Evolutionary conservation across 2,329 filamentous ascomycete genomes (phyloP), one percentile per base, ranked within the genome.

Genomic region (Intubia oerlemansii): DNA sequence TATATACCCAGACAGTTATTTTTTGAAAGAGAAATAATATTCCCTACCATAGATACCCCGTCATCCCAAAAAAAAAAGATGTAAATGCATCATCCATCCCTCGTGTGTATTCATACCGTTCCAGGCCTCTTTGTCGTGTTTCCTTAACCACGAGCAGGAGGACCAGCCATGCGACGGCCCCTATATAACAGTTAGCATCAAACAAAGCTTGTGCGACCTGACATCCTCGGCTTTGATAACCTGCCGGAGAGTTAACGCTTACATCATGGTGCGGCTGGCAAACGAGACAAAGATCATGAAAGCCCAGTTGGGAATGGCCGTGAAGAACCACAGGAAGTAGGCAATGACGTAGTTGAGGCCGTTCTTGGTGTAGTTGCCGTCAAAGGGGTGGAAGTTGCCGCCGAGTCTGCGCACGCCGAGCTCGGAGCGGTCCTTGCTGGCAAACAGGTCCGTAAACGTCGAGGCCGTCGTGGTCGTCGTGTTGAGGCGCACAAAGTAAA

Each of bases 241-340:
- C n/a, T n/a, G n/a, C n/a, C n/a, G n/a, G 11, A 17, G 7, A 13
- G n/a, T 10, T 9, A 5, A 17, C 30, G 59, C 74, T 63, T 55
- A 81, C 78, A 84, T 81, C 50, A 84, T 63, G 33, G 57, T 64
- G 45, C 77, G 63, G 59, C 70, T 80, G 37, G 75, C 43, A 46
- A 84, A 69, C 30, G 72, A 78, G 40, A 85, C 59, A 27, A 66
- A 46, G 39, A 85, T 59, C 78, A 85, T 84, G 44, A 81, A 70
- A 31, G 67, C 51, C 78, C 78, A 85, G 56, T 72, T 69, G 33
- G 77, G 65, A 33, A 80, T 51, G 27, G 74, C 51, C 41, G 62
- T 59, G 42, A 77, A 67, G 38, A 57, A 57, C 65, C 67, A 81
- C 40, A 80, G 56, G 29, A 62, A 39, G 45, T 78, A 82, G 32